Base-by-base conservation (phyloP, 1,284 basidiomycete species). In the Dichomitus squalens region DNA sequence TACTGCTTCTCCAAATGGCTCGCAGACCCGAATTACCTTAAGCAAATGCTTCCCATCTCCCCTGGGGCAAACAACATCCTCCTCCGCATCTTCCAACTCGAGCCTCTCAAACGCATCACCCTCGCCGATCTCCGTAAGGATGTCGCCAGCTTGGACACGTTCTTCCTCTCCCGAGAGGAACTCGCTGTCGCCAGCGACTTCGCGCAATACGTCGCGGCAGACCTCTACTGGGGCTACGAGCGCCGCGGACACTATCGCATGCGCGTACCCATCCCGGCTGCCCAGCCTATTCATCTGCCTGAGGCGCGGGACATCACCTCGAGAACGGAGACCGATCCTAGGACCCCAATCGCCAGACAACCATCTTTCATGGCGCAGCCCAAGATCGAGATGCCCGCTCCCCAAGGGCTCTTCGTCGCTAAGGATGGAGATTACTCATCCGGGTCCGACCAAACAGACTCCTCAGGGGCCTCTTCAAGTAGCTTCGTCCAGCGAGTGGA, bases 41-140 rank as follows among this genome's bases (percentile, higher is more conserved):
- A 80, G n/a, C 73, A 82, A 20, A 84, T 86, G 61, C 79, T 94
- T 7, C 90, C 91, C 21, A 88, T 96, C 64, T 91, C 90, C 21
- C 64, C 74, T 16, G 77, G 75, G 16, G 81, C 83, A 48, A 83
- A 84, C 66, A 64, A 67, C 1, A 76, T 92, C 64, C 75, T 93
- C 64, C 82, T 81, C 58, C 73, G 76, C 53, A 83, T 90, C 53
- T 85, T 92, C 68, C 70, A 70, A 34, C 68, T 82, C 29, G 79
- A 85, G 63, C 80, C 86, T 47, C 55, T 78, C 47, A 64, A 70
- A 14, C 84, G 86, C 29, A 81, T 84, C 50, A 76, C 81, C n/a
- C 76, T 96, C 52, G 71, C 75, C 7, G 81, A 88, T 20, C 78
- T 96, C 4, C 82, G 88, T 36, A 61, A 71, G 49, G 82, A 82